These are phyloP conservation scores for Hevea brasiliensis DNA, from an alignment of 345 rosid genomes.

Conservation along the genomic window DNA sequence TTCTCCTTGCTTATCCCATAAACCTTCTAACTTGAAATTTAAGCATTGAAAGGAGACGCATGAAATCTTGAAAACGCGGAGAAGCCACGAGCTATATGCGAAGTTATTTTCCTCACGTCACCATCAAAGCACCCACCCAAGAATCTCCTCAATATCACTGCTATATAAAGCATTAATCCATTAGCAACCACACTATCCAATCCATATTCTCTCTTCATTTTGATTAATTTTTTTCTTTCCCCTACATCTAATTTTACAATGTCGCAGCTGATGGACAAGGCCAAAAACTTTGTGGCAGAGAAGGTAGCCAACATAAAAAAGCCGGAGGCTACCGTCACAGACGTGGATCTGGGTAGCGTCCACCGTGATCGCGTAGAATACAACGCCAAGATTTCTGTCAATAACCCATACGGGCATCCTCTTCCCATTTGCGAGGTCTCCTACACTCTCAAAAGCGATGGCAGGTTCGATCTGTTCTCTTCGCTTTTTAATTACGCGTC, in stretches of 20 bases:
- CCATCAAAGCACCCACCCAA: not conserved
- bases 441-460: conserved; percentile 66
- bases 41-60: too few species aligned
- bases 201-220: too few species aligned
- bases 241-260: not conserved
- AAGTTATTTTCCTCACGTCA: not conserved
- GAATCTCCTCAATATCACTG: too few species aligned
- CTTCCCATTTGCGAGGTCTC: conserved; percentile 85
- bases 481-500: not conserved
- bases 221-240: too few species aligned
- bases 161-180: not conserved
- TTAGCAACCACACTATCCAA: not conserved
- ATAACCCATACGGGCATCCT: conserved; percentile 65
- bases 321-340: conserved; percentile 69
- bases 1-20: too few species aligned
- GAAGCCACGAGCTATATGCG: not conserved
- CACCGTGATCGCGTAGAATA: conserved; percentile 59
- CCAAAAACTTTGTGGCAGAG: conserved; percentile 70
- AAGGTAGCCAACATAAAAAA: conserved; percentile 60
- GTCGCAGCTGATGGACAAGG: conserved; percentile 37
- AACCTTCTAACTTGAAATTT: too few species aligned
- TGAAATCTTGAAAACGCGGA: conserved; percentile 5
- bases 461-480: conserved; percentile 39
- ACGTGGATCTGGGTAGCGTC: conserved; percentile 57
- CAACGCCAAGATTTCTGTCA: conserved; percentile 63